Evolutionary conservation across 106 monocot species (phyloP).

Genomic region (Ottelia alismoides): DNA sequence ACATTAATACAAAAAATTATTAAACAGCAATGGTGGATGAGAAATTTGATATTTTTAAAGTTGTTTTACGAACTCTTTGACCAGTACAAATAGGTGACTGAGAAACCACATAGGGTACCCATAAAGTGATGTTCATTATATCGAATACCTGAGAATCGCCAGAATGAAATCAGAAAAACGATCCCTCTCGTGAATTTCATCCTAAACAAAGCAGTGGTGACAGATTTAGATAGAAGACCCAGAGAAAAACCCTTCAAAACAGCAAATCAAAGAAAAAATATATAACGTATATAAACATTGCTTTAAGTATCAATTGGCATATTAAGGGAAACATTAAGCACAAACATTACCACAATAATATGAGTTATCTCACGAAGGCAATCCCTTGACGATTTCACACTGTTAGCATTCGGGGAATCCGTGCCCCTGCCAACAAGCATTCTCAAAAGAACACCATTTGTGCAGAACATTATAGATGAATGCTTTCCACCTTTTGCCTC

Average conservation of each 20-base stretch:
- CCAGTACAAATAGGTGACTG: too few relatives aligned
- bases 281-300: neutral
- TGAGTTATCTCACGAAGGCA: conserved; percentile 54
- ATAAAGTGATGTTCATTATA: too few relatives aligned
- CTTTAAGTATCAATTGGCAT: neutral
- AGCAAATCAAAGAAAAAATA: too few relatives aligned
- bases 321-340: neutral
- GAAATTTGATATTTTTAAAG: too few relatives aligned
- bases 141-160: conserved; percentile 85
- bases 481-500: conserved; percentile 86
- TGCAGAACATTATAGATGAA: conserved; percentile 97
- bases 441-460: conserved; percentile 86
- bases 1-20: too few relatives aligned
- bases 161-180: conserved; percentile 98
- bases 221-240: too few relatives aligned
- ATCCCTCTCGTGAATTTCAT: conserved; percentile 99
- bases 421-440: conserved; percentile 57
- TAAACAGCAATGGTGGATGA: too few relatives aligned
- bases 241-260: too few relatives aligned
- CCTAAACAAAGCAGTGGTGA: conserved; percentile 47
- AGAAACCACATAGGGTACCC: too few relatives aligned
- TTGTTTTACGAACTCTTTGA: too few relatives aligned
- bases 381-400: conserved; percentile 25
- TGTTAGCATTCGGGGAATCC: conserved; percentile 15
- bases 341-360: conserved; percentile 71